Conservation (phyloP, 2,329 filamentous ascomycete species). For the Colletotrichum zoysiae region DNA sequence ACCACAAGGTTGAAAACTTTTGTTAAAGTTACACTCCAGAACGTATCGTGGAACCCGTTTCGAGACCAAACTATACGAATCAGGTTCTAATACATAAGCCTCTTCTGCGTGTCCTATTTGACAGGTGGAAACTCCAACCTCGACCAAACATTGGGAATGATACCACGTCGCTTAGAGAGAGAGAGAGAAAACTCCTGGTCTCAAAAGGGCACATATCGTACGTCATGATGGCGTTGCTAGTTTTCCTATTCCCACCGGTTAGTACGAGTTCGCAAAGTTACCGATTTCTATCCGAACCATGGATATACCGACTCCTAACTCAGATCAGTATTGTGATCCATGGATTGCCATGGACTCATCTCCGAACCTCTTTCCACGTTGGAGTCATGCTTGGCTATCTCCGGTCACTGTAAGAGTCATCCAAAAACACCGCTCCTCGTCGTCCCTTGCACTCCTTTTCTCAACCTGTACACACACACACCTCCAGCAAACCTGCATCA, state of each 20-base stretch:
- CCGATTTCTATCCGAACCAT: not conserved
- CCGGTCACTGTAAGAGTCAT: not conserved
- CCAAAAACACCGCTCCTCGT: not conserved
- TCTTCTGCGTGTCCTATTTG: too few species aligned
- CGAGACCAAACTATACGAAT: too few species aligned
- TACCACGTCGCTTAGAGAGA: not conserved
- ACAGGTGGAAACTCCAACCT: too few species aligned
- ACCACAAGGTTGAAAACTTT: not conserved
- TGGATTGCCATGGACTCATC: not conserved
- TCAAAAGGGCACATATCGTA: too few species aligned
- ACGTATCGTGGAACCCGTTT: not conserved
- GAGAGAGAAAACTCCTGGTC: fast-evolving
- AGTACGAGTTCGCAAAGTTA: not conserved
- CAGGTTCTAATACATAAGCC: not conserved
- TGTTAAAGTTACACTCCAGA: not conserved
- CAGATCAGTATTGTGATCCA: not conserved
- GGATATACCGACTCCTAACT: not conserved
- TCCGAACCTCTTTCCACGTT: too few species aligned
- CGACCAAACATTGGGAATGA: not conserved
- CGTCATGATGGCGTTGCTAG: too few species aligned
- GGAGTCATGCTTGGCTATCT: not conserved
- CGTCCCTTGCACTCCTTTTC: not conserved
- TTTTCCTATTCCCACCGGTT: not conserved
- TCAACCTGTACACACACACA: not conserved
- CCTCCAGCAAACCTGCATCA: not conserved